These are phyloP conservation scores for Aureobasidium zeae DNA, from an alignment of 2,329 filamentous ascomycete species.

Conservation along the genomic window DNA sequence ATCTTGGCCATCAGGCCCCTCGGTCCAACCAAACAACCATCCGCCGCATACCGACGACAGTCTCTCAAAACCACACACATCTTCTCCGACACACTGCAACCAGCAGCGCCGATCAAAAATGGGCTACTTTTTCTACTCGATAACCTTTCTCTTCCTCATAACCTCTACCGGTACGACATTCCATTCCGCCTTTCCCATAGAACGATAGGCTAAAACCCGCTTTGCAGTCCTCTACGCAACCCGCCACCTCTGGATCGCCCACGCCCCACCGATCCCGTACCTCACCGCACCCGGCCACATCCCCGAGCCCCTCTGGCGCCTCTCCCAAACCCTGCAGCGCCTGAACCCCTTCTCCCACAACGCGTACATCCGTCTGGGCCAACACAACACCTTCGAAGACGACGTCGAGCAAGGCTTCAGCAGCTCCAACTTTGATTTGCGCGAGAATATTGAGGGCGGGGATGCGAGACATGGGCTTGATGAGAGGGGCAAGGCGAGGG, in stretches of 20 bases:
- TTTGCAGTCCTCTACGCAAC: slow-evolving; percentile 64
- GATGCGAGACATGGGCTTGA: slow-evolving; percentile 77
- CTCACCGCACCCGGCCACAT: slow-evolving; percentile 39
- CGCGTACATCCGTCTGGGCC: slow-evolving; percentile 70
- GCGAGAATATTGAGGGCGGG: slow-evolving; percentile 66
- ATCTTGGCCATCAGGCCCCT: too few relatives aligned
- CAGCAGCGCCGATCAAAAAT: too few relatives aligned
- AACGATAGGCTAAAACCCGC: slow-evolving; percentile 12
- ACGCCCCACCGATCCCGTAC: slow-evolving; percentile 51
- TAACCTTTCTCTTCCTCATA: slow-evolving; percentile 63
- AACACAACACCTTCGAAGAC: slow-evolving; percentile 58
- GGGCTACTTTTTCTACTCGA: slow-evolving; percentile 70
- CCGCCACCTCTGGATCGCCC: slow-evolving; percentile 64
- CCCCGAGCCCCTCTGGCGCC: slow-evolving; percentile 45
- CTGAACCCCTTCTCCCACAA: slow-evolving; percentile 40
- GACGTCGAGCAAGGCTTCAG: slow-evolving; percentile 79
- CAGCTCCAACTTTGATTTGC: slow-evolving; percentile 73
- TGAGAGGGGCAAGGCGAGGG: slow-evolving; percentile 66
- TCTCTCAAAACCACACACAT: too few relatives aligned
- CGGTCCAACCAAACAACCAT: too few relatives aligned
- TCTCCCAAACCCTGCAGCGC: slow-evolving; percentile 31
- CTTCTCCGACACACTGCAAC: too few relatives aligned
- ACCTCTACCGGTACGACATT: slow-evolving; percentile 60
- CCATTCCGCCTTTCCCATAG: too few relatives aligned
- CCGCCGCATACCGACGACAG: too few relatives aligned